Evolutionary conservation across 1,284 basidiomycete genomes (phyloP).

Genomic region (Malassezia sp.): DNA sequence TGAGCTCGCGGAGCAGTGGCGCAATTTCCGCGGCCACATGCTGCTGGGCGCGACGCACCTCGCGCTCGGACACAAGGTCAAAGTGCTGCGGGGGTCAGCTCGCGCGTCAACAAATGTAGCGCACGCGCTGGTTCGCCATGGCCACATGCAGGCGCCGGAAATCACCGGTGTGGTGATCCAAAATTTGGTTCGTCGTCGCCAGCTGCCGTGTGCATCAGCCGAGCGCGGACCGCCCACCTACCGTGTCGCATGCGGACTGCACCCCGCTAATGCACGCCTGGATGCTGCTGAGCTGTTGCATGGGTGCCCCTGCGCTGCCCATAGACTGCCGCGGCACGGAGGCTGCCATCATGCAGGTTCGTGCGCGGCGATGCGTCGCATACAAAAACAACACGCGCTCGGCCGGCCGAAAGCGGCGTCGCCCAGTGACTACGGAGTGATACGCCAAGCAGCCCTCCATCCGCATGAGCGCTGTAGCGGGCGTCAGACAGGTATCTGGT

Average conservation of each 20-base stretch:
- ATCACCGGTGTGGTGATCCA: conserved; percentile 7
- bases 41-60: conserved; percentile 11
- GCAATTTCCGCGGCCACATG: conserved; percentile 16
- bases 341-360: conserved; percentile 8
- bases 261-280: conserved; percentile 1
- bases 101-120: too few species aligned
- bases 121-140: conserved; percentile 9
- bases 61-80: conserved; percentile 13
- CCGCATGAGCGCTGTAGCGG: too few species aligned
- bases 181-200: conserved; percentile 2
- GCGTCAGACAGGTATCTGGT: background rate
- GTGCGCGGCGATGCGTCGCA: too few species aligned
- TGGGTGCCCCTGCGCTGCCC: too few species aligned
- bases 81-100: conserved; percentile 5
- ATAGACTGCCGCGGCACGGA: conserved; percentile 13
- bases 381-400: too few species aligned
- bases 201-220: conserved; percentile 6
- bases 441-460: too few species aligned
- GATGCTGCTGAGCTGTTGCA: conserved; percentile 8
- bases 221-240: background rate
- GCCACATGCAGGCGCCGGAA: conserved; percentile 4
- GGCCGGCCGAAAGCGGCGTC: too few species aligned
- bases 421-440: too few species aligned
- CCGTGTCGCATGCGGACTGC: conserved; percentile 2
- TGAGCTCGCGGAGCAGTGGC: conserved; percentile 13